phyloP scores from a whole-genome alignment of 1,139 yeast species.

The Lodderomyces jiufengensis region DNA sequence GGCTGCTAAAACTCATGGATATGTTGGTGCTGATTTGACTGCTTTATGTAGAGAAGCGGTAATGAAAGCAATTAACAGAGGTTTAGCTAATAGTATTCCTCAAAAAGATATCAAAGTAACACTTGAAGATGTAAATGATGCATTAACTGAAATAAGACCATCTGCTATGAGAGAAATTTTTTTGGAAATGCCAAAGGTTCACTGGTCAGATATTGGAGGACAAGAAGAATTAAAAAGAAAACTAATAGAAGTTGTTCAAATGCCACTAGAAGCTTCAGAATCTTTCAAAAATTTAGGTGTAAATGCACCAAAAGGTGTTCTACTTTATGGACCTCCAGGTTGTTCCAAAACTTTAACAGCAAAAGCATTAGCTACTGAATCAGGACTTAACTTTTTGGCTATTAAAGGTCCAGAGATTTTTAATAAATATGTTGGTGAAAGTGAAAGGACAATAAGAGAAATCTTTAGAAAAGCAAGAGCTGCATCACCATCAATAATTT shows the following conservation, averaged over 20 bases:
- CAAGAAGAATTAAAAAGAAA: constrained; percentile 78
- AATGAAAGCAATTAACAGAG: constrained; percentile 72
- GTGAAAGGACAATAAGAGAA: constrained; percentile 85
- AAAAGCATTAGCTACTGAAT: constrained; percentile 91
- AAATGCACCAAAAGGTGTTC: constrained; percentile 85
- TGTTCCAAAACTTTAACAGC: constrained; percentile 94
- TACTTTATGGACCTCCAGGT: constrained; percentile 95
- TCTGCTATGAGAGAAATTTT: constrained; percentile 97
- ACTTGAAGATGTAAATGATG: constrained; percentile 56
- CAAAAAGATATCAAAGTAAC: constrained; percentile 29
- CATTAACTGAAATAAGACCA: constrained; percentile 79
- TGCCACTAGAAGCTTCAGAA: constrained; percentile 82
- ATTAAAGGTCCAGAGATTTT: constrained; percentile 95
- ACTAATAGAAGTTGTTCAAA: constrained; percentile 82
- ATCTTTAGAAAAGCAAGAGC: constrained; percentile 88
- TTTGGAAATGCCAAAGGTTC: constrained; percentile 88
- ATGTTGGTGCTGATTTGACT: constrained; percentile 80
- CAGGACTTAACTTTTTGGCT: constrained; percentile 87
- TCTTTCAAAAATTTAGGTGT: constrained; percentile 77
- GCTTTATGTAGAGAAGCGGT: constrained; percentile 89
- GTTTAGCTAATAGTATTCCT: constrained; percentile 26
- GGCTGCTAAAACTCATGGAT: constrained; percentile 62
- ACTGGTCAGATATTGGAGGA: constrained; percentile 96
- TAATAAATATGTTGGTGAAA: constrained; percentile 92
- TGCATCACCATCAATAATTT: constrained; percentile 88